Evolutionary conservation across 768 basidiomycete species (phyloP).

Genomic region (Hypholoma fasciculare): DNA sequence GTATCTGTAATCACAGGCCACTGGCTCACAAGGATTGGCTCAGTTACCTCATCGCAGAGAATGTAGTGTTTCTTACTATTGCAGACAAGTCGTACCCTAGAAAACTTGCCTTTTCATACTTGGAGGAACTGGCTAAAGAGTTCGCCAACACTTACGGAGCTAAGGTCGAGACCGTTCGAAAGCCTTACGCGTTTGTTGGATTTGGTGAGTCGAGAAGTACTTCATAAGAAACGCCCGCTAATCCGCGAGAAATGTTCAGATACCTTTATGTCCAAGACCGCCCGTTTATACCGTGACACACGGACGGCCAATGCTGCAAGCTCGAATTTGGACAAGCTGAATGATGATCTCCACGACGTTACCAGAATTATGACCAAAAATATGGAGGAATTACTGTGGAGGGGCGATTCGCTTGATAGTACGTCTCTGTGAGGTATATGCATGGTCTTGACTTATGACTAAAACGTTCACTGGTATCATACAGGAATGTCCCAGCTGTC

Average conservation of each 20-base stretch:
- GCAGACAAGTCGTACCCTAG: conserved; percentile 96
- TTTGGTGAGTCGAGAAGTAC: conserved; percentile 66
- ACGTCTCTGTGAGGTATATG: conserved; percentile 25
- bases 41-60: conserved; percentile 94
- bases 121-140: conserved; percentile 96
- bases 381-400: conserved; percentile 98
- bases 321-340: conserved; percentile 81
- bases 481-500: conserved; percentile 97
- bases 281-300: conserved; percentile 92
- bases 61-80: conserved; percentile 94
- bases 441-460: neutral
- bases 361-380: conserved; percentile 99
- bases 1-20: neutral
- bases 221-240: neutral
- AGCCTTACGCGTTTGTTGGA: conserved; percentile 99
- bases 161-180: conserved; percentile 88
- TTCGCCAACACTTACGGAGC: conserved; percentile 91
- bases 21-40: conserved; percentile 6
- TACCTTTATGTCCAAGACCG: conserved; percentile 98
- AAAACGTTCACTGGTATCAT: neutral
- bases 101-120: conserved; percentile 95
- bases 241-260: conserved; percentile 47
- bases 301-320: conserved; percentile 75
- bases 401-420: conserved; percentile 97
- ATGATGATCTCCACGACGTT: conserved; percentile 96